These are phyloP conservation scores for Kwoniella heveanensis DNA, from an alignment of 768 basidiomycete genomes.

Conservation along the genomic window DNA sequence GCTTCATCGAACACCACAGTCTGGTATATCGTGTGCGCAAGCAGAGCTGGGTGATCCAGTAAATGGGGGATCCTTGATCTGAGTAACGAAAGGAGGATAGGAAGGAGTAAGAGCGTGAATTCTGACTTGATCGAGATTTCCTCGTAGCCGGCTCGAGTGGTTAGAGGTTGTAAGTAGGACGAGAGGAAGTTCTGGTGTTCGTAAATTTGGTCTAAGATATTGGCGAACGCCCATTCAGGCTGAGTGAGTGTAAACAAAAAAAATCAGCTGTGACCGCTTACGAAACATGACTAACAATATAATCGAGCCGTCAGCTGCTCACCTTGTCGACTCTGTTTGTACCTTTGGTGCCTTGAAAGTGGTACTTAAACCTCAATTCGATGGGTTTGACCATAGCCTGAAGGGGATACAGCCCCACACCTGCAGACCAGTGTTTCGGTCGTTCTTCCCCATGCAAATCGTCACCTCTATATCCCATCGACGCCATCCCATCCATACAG, in stretches of 20 bases:
- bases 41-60: constrained; percentile 73
- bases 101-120: constrained; percentile 76
- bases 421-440: constrained; percentile 58
- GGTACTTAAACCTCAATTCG: constrained; percentile 85
- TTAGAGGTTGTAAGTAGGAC: constrained; percentile 68
- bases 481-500: neutral
- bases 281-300: too few relatives aligned
- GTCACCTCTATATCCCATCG: constrained; percentile 43
- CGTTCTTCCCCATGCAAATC: constrained; percentile 32
- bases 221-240: constrained; percentile 98
- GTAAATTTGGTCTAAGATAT: constrained; percentile 81
- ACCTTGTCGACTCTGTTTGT: constrained; percentile 96
- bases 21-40: constrained; percentile 96
- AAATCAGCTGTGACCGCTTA: too few relatives aligned
- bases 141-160: constrained; percentile 67
- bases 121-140: constrained; percentile 81
- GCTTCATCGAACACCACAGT: constrained; percentile 82
- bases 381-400: constrained; percentile 83
- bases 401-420: constrained; percentile 74
- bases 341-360: constrained; percentile 81
- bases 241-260: constrained; percentile 50
- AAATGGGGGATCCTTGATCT: constrained; percentile 71
- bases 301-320: neutral
- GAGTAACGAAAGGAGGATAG: constrained; percentile 75
- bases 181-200: constrained; percentile 84